phyloP scores from a whole-genome alignment of 2,329 filamentous ascomycete species.

The Exophiala mesophila region DNA sequence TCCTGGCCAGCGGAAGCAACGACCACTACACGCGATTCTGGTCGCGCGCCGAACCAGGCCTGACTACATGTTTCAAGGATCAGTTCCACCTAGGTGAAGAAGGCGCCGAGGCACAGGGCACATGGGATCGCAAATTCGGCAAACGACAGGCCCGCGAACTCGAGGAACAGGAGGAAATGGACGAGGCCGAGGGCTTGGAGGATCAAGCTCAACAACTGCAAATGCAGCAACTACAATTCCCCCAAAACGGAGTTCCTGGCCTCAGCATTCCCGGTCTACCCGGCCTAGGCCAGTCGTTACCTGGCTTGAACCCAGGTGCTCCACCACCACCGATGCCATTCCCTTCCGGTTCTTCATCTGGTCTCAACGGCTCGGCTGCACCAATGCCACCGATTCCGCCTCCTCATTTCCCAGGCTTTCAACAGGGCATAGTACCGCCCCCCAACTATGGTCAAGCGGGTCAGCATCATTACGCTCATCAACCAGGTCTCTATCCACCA shows the following conservation, averaged over 20 bases:
- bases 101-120: conserved; percentile 90
- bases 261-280: conserved; percentile 21
- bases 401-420: background rate
- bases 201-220: conserved; percentile 62
- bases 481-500: background rate
- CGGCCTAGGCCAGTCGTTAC: conserved; percentile 9
- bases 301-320: conserved; percentile 7
- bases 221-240: background rate
- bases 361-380: background rate
- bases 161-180: conserved; percentile 87
- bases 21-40: conserved; percentile 96
- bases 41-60: conserved; percentile 80
- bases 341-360: too few relatives aligned
- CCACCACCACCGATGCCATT: conserved; percentile 9
- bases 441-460: too few relatives aligned
- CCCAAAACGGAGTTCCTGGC: conserved; percentile 11
- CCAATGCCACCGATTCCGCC: too few relatives aligned
- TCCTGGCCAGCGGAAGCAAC: conserved; percentile 91
- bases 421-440: too few relatives aligned
- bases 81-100: conserved; percentile 93
- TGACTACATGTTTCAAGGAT: conserved; percentile 76
- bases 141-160: conserved; percentile 79
- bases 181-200: conserved; percentile 85
- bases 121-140: conserved; percentile 76
- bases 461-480: background rate